Percentiles rank a stretch among this genome's conserved stretches.
phyloP scores from a whole-genome alignment of 768 basidiomycete genomes.

The Tricholoma terreum region DNA sequence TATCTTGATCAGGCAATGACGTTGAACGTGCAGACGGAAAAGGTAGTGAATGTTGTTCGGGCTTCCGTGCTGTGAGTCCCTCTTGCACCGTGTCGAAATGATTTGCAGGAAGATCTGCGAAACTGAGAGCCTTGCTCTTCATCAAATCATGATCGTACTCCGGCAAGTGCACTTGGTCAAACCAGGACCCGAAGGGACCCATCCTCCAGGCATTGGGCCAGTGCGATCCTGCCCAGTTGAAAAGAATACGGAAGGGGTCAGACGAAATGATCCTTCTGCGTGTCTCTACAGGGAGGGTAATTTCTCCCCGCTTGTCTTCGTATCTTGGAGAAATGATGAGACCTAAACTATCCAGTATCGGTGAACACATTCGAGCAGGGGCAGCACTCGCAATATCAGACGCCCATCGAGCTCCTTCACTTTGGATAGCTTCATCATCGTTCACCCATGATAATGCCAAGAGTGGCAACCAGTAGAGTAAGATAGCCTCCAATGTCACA shows the following conservation, averaged over 20 bases:
- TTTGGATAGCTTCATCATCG: background rate
- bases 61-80: too few species aligned
- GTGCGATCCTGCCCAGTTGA: background rate
- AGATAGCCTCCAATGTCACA: background rate
- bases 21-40: too few species aligned
- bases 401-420: background rate
- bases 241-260: background rate
- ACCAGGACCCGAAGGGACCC: background rate
- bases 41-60: too few species aligned
- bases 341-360: background rate
- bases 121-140: too few species aligned
- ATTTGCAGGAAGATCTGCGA: too few species aligned
- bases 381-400: background rate
- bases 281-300: background rate
- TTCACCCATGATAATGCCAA: background rate
- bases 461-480: background rate
- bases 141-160: too few species aligned
- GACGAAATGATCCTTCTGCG: background rate
- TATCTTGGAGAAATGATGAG: background rate
- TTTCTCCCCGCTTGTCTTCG: background rate
- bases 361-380: background rate
- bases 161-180: background rate
- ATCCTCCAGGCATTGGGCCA: background rate
- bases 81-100: too few species aligned
- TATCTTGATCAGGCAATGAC: too few species aligned